Evolutionary conservation across 306 rosid genomes (phyloP).

Genomic region (Citrullus mucosospermus): DNA sequence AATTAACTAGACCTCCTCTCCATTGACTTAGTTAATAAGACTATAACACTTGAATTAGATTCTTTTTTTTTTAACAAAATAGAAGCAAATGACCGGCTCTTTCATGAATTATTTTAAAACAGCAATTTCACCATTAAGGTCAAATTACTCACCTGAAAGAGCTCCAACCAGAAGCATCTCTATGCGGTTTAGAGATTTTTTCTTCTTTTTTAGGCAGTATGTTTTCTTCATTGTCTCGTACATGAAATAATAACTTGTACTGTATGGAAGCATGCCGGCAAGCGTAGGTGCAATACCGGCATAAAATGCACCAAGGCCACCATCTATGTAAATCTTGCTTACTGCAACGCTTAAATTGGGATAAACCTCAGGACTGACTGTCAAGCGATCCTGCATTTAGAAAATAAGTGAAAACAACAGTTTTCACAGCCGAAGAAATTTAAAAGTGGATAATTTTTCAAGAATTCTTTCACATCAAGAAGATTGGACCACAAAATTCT

Average conservation of each 20-base stretch:
- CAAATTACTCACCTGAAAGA: conserved; percentile 49
- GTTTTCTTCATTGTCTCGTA: conserved; percentile 75
- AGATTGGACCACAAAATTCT: background rate
- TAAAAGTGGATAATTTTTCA: background rate
- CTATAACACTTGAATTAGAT: background rate
- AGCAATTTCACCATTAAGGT: background rate
- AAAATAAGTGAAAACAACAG: background rate
- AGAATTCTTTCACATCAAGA: background rate
- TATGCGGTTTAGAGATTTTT: conserved; percentile 57
- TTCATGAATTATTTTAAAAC: background rate
- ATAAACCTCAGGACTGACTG: conserved; percentile 77
- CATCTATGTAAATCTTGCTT: conserved; percentile 68
- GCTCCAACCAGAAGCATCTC: conserved; percentile 93
- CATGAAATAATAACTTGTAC: conserved; percentile 94
- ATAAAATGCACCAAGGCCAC: conserved; percentile 80
- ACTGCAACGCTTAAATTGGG: conserved; percentile 67
- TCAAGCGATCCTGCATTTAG: conserved; percentile 61
- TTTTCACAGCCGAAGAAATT: background rate
- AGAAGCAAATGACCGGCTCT: background rate
- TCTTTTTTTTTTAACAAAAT: background rate
- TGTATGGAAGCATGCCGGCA: conserved; percentile 94
- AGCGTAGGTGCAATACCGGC: conserved; percentile 84
- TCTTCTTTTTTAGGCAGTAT: conserved; percentile 58
- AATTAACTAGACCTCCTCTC: background rate
- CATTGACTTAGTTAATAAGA: background rate